Evolutionary conservation across 2,329 filamentous ascomycete genomes (phyloP), one percentile per base, ranked within the genome.

Genomic region (Alternaria arbusti): DNA sequence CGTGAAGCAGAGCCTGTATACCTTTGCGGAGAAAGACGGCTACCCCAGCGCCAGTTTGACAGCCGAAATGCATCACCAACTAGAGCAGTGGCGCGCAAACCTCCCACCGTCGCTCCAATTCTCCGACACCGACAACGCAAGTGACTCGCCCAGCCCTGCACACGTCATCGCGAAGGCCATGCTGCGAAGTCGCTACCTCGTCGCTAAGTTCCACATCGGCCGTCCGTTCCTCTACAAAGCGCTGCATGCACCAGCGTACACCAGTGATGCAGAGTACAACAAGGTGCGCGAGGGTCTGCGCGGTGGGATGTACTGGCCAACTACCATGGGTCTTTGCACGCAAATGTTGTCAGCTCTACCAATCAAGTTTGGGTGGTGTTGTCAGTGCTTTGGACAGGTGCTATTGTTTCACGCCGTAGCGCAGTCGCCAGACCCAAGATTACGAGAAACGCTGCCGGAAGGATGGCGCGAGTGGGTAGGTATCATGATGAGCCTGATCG

Each of bases 71-170:
- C 81, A 83, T 54, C 84, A 86, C 71, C 85, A 87, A 72, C 81
- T 87, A 17, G 84, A 86, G 69, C 84, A 86, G 70, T 87, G 85
- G 85, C 84, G 84, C 25, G 78, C 73, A 6, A 85, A 86, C 57
- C 82, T 87, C 13, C 85, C 85, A 10, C 65, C 80, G 15, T 75
- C 81, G 8, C 79, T 86, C 17, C 83, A 85, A 60, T 85, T 85
- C 64, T 72, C 78, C 13, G 80, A 83, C 32, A 56, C 73, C 30
- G 76, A 78, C 51, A 71, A 66, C 36, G 67, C 52, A 2, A 74
- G 76, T 43, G 66, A 74, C 49, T 72, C 74, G 5, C 68, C 71
- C 3, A 75, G 73, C 51, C 78, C 78, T 12, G 78, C 77, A 6
- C 78, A 79, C 57, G 76, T 79, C 44, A 74, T 80, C 49, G 78